These are phyloP conservation scores for Bryoerythrophyllum caledonicum DNA, from an alignment of 225 moss, liverwort and hornwort species.

Conservation along the genomic window DNA sequence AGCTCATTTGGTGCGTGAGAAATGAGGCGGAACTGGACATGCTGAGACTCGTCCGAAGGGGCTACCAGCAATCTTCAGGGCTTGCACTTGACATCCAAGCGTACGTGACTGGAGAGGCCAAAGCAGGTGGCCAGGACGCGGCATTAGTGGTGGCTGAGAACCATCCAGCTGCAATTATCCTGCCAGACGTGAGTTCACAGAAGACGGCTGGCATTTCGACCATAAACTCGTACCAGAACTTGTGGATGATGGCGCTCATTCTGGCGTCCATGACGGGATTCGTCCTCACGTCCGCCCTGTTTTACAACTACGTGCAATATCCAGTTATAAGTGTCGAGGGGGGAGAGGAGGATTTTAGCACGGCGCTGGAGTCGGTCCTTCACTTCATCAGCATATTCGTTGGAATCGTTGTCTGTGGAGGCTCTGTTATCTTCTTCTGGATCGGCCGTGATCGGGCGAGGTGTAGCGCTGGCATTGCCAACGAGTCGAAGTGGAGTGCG, in stretches of 20 bases:
- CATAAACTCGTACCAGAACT: constrained; percentile 43
- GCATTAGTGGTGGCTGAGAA: background rate
- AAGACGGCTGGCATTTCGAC: constrained; percentile 13
- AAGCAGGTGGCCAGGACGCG: background rate
- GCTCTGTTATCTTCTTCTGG: constrained; percentile 44
- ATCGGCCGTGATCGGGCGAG: background rate
- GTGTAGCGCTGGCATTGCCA: background rate
- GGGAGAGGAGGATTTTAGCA: background rate
- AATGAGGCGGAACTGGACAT: constrained; percentile 31
- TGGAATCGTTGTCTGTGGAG: constrained; percentile 52
- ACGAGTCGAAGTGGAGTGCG: background rate
- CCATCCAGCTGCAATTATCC: background rate
- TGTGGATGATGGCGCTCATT: constrained; percentile 56
- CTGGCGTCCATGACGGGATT: constrained; percentile 46
- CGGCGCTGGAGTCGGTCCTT: constrained; percentile 23
- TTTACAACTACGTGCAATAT: constrained; percentile 23
- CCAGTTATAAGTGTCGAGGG: background rate
- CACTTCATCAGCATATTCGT: constrained; percentile 45
- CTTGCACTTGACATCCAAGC: constrained; percentile 21
- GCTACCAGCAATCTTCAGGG: background rate
- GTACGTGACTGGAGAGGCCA: constrained; percentile 43
- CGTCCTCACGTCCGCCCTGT: constrained; percentile 39
- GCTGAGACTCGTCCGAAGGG: constrained; percentile 27
- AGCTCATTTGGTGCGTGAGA: constrained; percentile 46
- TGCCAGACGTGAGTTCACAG: background rate